phyloP scores from a whole-genome alignment of 2,329 filamentous ascomycete species.

The Aureobasidium leucospermi region DNA sequence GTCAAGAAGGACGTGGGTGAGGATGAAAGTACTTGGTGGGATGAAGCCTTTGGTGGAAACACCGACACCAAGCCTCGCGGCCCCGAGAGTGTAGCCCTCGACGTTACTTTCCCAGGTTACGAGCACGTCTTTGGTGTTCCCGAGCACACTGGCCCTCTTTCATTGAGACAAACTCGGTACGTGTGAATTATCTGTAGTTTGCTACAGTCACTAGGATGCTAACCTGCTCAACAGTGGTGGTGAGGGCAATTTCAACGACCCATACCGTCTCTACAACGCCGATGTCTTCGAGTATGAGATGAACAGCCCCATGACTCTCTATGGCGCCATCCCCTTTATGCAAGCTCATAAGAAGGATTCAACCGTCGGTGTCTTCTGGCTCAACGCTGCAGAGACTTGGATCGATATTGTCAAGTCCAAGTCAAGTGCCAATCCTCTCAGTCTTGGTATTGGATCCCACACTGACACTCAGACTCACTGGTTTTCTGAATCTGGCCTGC shows the following conservation, averaged over 20 bases:
- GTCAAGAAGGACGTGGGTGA: constrained; percentile 35
- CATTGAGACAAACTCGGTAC: constrained; percentile 74
- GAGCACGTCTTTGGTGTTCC: constrained; percentile 91
- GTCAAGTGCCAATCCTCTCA: constrained; percentile 65
- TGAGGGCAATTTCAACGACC: constrained; percentile 75
- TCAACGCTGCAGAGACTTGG: constrained; percentile 97
- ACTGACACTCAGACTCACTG: constrained; percentile 86
- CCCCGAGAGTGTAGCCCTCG: constrained; percentile 82
- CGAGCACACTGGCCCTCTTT: constrained; percentile 82
- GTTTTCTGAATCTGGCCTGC: constrained; percentile 84
- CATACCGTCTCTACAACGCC: constrained; percentile 90
- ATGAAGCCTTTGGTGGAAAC: constrained; percentile 90
- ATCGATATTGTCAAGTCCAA: constrained; percentile 84
- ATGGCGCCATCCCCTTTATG: constrained; percentile 96
- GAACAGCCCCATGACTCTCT: constrained; percentile 96
- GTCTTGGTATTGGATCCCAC: constrained; percentile 61
- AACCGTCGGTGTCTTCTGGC: constrained; percentile 93
- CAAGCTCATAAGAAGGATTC: constrained; percentile 92
- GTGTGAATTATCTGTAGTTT: constrained; percentile 23
- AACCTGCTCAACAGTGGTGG: constrained; percentile 50
- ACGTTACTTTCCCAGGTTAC: constrained; percentile 88
- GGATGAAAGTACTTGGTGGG: constrained; percentile 94
- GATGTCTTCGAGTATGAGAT: constrained; percentile 98
- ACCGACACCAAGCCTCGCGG: constrained; percentile 93
- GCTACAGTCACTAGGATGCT: constrained; percentile 19